phyloP scores from a whole-genome alignment of 1,139 yeast species.

The Yamadazyma blattariae region DNA sequence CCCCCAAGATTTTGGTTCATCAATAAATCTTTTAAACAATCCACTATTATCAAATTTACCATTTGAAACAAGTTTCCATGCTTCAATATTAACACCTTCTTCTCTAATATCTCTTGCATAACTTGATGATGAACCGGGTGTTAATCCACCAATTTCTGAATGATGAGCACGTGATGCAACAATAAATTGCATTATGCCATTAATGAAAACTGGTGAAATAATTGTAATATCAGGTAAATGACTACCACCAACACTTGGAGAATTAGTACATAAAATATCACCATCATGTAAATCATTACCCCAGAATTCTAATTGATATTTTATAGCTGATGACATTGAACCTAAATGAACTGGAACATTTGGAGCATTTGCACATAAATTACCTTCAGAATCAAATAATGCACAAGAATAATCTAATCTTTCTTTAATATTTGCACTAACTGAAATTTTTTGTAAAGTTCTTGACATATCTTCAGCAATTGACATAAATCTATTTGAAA shows the following conservation, averaged over 20 bases:
- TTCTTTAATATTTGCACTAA: slow-evolving; percentile 21
- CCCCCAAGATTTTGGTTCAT: slow-evolving; percentile 56
- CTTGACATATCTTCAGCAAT: slow-evolving; percentile 23
- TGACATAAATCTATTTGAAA: slow-evolving; percentile 21
- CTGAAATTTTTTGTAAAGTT: slow-evolving; percentile 21
- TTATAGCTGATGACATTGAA: slow-evolving; percentile 20
- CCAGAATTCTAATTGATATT: slow-evolving; percentile 18
- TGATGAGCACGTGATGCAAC: slow-evolving; percentile 70
- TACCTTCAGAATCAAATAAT: slow-evolving; percentile 17
- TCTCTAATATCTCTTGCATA: slow-evolving; percentile 58
- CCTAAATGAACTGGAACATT: slow-evolving; percentile 22
- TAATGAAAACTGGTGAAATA: slow-evolving; percentile 19
- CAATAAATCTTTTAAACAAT: slow-evolving; percentile 41
- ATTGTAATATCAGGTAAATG: slow-evolving; percentile 22
- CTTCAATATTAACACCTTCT: slow-evolving; percentile 61
- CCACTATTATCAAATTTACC: slow-evolving; percentile 58
- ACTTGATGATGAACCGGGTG: slow-evolving; percentile 69
- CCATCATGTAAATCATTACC: slow-evolving; percentile 15
- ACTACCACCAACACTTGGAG: slow-evolving; percentile 20
- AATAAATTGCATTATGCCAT: slow-evolving; percentile 49
- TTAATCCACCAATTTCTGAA: slow-evolving; percentile 64
- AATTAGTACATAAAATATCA: slow-evolving; percentile 19
- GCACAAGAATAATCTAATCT: slow-evolving; percentile 32
- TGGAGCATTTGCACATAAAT: slow-evolving; percentile 21
- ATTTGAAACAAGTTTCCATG: slow-evolving; percentile 52